Base-by-base conservation (phyloP, 345 rosid species). In the Diplotaxis tenuifolia region DNA sequence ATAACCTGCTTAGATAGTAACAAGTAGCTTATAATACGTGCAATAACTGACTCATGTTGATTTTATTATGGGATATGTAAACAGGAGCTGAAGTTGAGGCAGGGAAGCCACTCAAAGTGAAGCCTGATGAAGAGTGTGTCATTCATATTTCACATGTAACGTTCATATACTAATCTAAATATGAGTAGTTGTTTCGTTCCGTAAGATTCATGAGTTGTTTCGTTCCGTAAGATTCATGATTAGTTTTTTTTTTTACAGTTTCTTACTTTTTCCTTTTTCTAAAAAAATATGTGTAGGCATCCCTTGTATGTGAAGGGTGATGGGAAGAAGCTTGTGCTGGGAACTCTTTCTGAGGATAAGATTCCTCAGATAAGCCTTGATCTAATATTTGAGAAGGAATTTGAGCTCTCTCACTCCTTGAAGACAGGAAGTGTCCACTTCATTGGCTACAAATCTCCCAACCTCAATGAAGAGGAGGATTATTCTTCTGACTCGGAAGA, bases 381-480 rank as follows among this genome's bases (percentile, higher is more conserved):
- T 78, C 75, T 92, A 18, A 88, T 92, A 7, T 86, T 92, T 49
- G 92, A 89, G 71, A 82, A 79, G 57, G 88, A 84, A 73, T 90
- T 89, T 76, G 90, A 85, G 76, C 87, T 92, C 7, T 92, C 47
- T 1, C 47, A 40, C 15, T 40, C 47, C 6, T 40, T 40, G 36
- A 16, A 40, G 47, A 75, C 28, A 42, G 93, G 85, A 20, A 85
- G 82, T 15, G 80, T 89, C 27, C 84, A 76, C 73, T 84, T 92
- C 22, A 25, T 82, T 68, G 96, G 97, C 15, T 92, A 89, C 79
- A 80, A 64, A 63, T 68, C 89, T 10, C 82, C 82, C 16, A 52
- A 69, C 79, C 14, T 67, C 12, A 72, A 77, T 0, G 47, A 72
- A 5, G 8, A 45, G 18, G 52, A 68, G 4, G 50, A 59, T 1